These are phyloP conservation scores for Mycena alexandri DNA, from an alignment of 768 basidiomycete species.

Conservation along the genomic window DNA sequence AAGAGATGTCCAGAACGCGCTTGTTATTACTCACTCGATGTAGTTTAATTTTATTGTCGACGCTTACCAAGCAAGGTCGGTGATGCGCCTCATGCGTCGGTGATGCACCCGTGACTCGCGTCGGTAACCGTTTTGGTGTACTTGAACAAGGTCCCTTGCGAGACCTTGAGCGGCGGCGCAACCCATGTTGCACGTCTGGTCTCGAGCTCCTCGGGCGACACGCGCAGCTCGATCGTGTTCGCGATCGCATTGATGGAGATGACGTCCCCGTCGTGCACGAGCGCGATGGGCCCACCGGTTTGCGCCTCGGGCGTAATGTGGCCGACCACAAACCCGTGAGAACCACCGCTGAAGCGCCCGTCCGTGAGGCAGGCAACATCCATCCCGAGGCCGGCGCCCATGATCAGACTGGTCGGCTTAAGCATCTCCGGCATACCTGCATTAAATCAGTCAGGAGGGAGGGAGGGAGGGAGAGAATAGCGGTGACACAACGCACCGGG, in stretches of 20 bases:
- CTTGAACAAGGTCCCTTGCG: constrained; percentile 88
- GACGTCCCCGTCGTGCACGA: constrained; percentile 88
- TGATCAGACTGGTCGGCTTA: constrained; percentile 96
- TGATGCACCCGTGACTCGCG: constrained; percentile 93
- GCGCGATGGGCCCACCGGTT: constrained; percentile 92
- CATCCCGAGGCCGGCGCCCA: constrained; percentile 96
- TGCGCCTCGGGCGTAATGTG: constrained; percentile 98
- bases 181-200: constrained; percentile 80
- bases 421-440: constrained; percentile 99
- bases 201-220: constrained; percentile 85
- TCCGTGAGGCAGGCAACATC: constrained; percentile 98
- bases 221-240: constrained; percentile 84
- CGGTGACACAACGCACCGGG: constrained; percentile 72
- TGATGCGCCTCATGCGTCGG: constrained; percentile 67
- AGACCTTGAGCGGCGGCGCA: constrained; percentile 87
- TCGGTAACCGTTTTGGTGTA: constrained; percentile 91
- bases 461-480: constrained; percentile 14
- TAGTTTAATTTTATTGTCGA: background rate
- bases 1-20: no score
- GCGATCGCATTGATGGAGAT: constrained; percentile 91
- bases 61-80: background rate
- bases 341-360: constrained; percentile 97
- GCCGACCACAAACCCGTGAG: constrained; percentile 96
- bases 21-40: no score
- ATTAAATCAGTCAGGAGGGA: constrained; percentile 28